Evolutionary conservation across 805 yeast species (phyloP), one percentile per base, ranked within the genome.

Genomic region (Yarrowia phangngaensis): DNA sequence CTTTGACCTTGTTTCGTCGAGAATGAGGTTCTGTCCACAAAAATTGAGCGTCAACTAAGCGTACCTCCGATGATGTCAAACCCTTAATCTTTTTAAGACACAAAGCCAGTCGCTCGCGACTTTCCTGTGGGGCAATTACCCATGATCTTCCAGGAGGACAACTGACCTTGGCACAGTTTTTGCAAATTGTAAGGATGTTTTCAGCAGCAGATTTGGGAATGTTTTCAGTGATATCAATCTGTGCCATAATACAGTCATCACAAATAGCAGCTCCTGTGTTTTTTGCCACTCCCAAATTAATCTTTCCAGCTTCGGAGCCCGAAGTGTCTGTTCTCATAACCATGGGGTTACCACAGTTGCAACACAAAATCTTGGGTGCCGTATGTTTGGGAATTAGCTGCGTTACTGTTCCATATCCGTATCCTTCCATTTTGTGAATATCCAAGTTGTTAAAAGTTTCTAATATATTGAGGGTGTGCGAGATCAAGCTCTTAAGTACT

Each of bases 21-120:
- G 97, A 88, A 66, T 92, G 99, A 3, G 99, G 98, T 70, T 92
- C 99, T 1, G 99, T 92, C 99, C 99, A 92, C 54, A 94, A 79
- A 60, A 89, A 92, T 4, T 89, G 77, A 2, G 98, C 99, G 69
- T 92, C 97, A 31, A 87, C 79, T 53, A 92, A 71, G 58, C 96
- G 73, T 35, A 88, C 92, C 60, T 84, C 84, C 56, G 78, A 84
- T 2, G 32, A 26, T 4, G 45, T 38, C 58, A 87, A 70, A 52
- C 96, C 95, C 62, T 83, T 86, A 59, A 89, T 72, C 63, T 90
- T 79, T 67, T 90, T 79, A 54, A 89, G 71, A 71, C 95, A 86
- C 30, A 87, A 69, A 3, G 95, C 95, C 56, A 89, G 69, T 46
- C 90, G 70, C 64, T 89, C 96, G 67, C 95, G 72, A 26, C 90